phyloP scores from a whole-genome alignment of 257 asterid genomes.

The Leptodermis oblonga region DNA sequence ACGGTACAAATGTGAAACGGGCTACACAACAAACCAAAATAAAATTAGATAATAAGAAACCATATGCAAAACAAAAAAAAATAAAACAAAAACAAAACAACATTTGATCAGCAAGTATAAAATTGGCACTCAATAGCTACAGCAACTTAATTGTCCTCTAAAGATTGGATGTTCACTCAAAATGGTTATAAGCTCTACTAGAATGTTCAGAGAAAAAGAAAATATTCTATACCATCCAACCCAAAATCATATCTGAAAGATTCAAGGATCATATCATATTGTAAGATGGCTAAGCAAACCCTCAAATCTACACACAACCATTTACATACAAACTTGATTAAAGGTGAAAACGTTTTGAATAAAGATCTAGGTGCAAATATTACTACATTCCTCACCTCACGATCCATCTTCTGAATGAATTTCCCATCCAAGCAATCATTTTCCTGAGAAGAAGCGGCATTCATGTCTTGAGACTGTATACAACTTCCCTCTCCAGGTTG shows the following conservation, averaged over 20 bases:
- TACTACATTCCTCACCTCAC: constrained; percentile 43
- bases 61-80: not conserved
- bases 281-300: not conserved
- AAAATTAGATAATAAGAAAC: not conserved
- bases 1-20: constrained; percentile 61
- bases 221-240: not conserved
- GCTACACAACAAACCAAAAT: constrained; percentile 35
- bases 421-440: constrained; percentile 18
- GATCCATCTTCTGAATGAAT: constrained; percentile 39
- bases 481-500: constrained; percentile 64
- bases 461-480: constrained; percentile 23
- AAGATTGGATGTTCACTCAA: not conserved
- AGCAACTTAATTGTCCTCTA: not conserved
- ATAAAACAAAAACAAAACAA: too few species aligned
- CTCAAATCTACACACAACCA: not conserved
- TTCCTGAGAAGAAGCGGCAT: constrained; percentile 33
- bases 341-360: not conserved
- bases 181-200: not conserved
- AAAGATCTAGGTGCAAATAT: not conserved
- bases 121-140: not conserved
- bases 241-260: not conserved
- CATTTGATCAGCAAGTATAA: not conserved
- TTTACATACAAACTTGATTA: not conserved
- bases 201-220: not conserved
- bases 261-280: not conserved